Conservation (phyloP, 208 protist genomes). For the Trypanosoma avium region DNA sequence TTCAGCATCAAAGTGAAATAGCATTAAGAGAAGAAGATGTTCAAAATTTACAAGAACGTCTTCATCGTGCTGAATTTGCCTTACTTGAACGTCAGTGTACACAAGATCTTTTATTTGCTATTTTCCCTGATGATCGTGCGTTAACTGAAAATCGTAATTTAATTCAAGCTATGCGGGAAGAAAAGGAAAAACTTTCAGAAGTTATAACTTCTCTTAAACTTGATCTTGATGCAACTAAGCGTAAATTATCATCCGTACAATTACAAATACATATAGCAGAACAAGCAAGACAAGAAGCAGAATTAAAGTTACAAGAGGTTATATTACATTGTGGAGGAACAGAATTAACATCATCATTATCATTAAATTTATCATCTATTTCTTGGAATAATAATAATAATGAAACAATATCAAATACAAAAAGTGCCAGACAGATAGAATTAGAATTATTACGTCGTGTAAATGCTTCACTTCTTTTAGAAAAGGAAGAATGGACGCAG, state of each 20-base stretch:
- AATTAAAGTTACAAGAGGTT: constrained; percentile 36
- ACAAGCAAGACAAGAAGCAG: constrained; percentile 50
- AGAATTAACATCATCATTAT: neutral
- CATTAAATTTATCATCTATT: too few species aligned
- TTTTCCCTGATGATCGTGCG: constrained; percentile 60
- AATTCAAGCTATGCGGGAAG: constrained; percentile 8
- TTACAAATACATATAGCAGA: constrained; percentile 31
- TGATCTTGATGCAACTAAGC: constrained; percentile 4
- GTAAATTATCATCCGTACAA: constrained; percentile 12
- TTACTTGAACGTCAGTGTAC: constrained; percentile 42
- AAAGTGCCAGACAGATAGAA: constrained; percentile 25
- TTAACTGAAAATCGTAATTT: constrained; percentile 36
- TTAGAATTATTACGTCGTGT: constrained; percentile 41
- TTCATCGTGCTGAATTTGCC: constrained; percentile 28
- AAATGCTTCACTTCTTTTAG: constrained; percentile 37
- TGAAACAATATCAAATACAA: too few species aligned
- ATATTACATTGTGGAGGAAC: neutral
- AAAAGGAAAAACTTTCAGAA: constrained; percentile 23
- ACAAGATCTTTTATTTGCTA: constrained; percentile 44
- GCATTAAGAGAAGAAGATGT: constrained; percentile 17
- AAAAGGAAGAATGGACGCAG: constrained; percentile 45
- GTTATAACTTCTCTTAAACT: constrained; percentile 12
- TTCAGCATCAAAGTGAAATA: constrained; percentile 9
- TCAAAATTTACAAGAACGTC: constrained; percentile 24
- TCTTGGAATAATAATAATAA: too few species aligned